A percentile compares a stretch with the other conserved stretches of the same genome.
These are phyloP conservation scores for Apiospora arundinis DNA, from an alignment of 2,329 filamentous ascomycete genomes.

Conservation along the genomic window DNA sequence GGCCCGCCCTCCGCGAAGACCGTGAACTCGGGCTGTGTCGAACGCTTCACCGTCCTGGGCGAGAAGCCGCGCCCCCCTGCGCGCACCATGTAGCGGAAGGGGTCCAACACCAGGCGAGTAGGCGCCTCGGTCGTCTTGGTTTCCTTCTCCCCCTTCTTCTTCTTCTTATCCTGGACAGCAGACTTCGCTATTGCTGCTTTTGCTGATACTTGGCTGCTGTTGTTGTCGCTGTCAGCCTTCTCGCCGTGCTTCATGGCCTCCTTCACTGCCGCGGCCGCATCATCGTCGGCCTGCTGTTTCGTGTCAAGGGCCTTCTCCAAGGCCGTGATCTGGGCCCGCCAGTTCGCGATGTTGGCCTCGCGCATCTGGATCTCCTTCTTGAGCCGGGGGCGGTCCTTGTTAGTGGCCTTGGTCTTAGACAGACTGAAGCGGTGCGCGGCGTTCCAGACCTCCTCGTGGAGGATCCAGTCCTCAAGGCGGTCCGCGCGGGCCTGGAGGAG, in stretches of 20 bases:
- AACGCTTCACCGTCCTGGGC: neutral
- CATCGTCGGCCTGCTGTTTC: neutral
- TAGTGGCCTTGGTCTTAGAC: neutral
- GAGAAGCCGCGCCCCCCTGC: neutral
- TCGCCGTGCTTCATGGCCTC: too few relatives aligned
- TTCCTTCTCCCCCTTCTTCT: neutral
- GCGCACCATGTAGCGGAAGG: neutral
- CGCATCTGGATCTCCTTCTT: neutral
- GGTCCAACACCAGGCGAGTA: neutral
- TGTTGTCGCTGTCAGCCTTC: too few relatives aligned
- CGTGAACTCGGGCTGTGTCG: neutral
- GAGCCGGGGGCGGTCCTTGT: neutral
- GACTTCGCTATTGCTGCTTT: too few relatives aligned
- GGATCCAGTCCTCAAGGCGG: neutral
- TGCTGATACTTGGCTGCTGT: too few relatives aligned
- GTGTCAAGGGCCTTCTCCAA: neutral
- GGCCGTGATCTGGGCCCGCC: neutral
- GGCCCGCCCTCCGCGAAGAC: neutral
- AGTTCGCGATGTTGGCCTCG: neutral
- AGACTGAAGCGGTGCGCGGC: neutral
- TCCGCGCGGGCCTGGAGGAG: neutral
- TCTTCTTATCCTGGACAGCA: neutral
- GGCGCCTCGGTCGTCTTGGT: too few relatives aligned
- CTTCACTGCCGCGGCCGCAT: neutral
- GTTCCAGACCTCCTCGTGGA: slow-evolving; percentile 11